These are phyloP conservation scores for Ascochyta fabae DNA, from an alignment of 2,329 filamentous ascomycete genomes.

Conservation along the genomic window DNA sequence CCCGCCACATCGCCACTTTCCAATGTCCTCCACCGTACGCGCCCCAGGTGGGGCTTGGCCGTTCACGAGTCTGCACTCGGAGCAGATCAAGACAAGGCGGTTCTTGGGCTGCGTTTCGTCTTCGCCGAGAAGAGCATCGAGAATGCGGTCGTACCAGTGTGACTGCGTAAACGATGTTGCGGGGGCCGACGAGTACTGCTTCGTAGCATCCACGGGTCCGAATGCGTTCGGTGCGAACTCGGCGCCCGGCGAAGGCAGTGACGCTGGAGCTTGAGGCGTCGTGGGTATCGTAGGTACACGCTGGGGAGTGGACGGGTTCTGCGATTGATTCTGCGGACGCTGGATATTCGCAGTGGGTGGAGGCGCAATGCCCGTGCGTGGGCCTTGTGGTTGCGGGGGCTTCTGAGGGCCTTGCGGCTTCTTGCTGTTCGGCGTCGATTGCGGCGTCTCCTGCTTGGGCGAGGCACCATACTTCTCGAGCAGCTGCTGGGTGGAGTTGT, in stretches of 20 bases:
- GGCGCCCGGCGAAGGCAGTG: conserved; percentile 50
- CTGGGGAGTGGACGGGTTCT: conserved; percentile 42
- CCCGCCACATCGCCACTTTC: conserved; percentile 86
- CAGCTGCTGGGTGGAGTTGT: conserved; percentile 90
- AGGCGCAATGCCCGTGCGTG: conserved; percentile 63
- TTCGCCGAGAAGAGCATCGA: conserved; percentile 91
- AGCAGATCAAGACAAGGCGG: conserved; percentile 84
- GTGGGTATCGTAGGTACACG: conserved; percentile 20
- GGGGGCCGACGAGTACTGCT: conserved; percentile 40
- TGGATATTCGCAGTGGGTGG: conserved; percentile 71
- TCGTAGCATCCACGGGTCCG: conserved; percentile 30
- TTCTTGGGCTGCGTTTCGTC: conserved; percentile 94
- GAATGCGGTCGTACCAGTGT: conserved; percentile 92
- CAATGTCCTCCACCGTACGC: conserved; percentile 76
- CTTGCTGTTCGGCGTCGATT: conserved; percentile 32
- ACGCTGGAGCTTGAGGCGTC: conserved; percentile 30
- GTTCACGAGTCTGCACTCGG: conserved; percentile 84
- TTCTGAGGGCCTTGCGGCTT: conserved; percentile 42
- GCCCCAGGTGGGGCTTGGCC: conserved; percentile 92
- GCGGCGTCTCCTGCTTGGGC: conserved; percentile 52
- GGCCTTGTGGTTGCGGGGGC: conserved; percentile 35
- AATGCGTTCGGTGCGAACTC: conserved; percentile 81
- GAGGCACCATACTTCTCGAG: conserved; percentile 89
- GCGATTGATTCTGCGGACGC: conserved; percentile 37
- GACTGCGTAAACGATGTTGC: conserved; percentile 53